Base-by-base conservation (phyloP, 1,139 yeast species). In the Barnettozyma hawaiiensis region DNA sequence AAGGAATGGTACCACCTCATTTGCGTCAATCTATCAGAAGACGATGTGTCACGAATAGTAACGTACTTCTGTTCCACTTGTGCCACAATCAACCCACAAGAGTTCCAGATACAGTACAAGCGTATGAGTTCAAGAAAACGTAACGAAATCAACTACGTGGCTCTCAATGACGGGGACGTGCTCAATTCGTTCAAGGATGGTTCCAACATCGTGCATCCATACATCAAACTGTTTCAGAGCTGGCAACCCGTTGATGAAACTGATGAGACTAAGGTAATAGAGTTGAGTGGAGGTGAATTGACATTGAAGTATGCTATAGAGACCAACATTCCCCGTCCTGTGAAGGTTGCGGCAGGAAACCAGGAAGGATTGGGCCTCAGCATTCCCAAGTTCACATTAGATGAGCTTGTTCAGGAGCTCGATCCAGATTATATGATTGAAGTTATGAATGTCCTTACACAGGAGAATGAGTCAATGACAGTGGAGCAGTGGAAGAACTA, bases 401-500 rank as follows among this genome's bases (percentile, higher is more conserved):
- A 75, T 40, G 68, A 75, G 45, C 73, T 87, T 1, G 70, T 85
- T 0, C 71, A 72, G 4, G 60, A 69, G 22, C 73, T 86, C 19
- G 96, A 96, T 0, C 73, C 64, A 2, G 84, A 81, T 33, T 64
- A 68, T 3, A 73, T 75, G 0, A 73, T 89, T 2, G 95, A 87
- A 47, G 96, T 89, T 1, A 85, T 86, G 94, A 96, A 89, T 58
- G 96, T 87, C 5, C 71, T 85, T 16, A 81, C 95, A 0, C 97
- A 89, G 54, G 84, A 82, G 46, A 65, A 67, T 27, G 56, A 55
- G 15, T 74, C 76, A 6, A 89, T 96, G 96, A 71, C 75, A 26
- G 64, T 87, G 69, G 73, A 73, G 1, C 70, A 69, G 48, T 89
- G 96, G 96, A 66, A 80, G 42, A 81, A 83, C 32, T 87, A 87